Conservation (phyloP, 2,329 filamentous ascomycete species). For the Penicillium thymicola region DNA sequence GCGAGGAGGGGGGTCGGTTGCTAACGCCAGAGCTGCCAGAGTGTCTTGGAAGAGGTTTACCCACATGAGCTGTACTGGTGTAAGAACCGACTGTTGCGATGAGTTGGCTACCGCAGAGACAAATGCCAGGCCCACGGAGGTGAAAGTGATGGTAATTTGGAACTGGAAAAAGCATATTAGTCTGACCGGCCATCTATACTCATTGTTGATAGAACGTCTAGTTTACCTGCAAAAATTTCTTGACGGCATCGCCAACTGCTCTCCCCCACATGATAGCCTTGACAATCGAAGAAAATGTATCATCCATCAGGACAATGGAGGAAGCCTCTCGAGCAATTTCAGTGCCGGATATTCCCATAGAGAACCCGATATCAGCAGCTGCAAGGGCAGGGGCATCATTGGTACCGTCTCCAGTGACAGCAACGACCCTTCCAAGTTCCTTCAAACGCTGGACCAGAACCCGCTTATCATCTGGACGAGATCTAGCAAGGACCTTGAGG, state of each 20-base stretch:
- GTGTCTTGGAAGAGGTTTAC: slow-evolving; percentile 67
- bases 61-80: slow-evolving; percentile 63
- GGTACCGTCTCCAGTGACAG: slow-evolving; percentile 59
- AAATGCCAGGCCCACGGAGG: slow-evolving; percentile 61
- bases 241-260: slow-evolving; percentile 57
- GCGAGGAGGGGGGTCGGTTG: slow-evolving; percentile 58
- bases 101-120: slow-evolving; percentile 56
- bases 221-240: slow-evolving; percentile 54
- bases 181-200: not conserved
- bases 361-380: slow-evolving; percentile 59
- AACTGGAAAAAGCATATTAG: slow-evolving; percentile 32
- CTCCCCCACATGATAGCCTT: slow-evolving; percentile 60
- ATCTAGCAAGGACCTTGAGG: slow-evolving; percentile 57
- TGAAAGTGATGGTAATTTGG: slow-evolving; percentile 63
- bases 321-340: slow-evolving; percentile 61
- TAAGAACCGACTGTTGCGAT: slow-evolving; percentile 57
- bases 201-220: slow-evolving; percentile 39
- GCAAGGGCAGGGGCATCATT: slow-evolving; percentile 60
- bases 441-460: slow-evolving; percentile 56
- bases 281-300: slow-evolving; percentile 60
- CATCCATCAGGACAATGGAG: slow-evolving; percentile 50
- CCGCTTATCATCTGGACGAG: slow-evolving; percentile 58
- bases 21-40: slow-evolving; percentile 60
- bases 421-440: slow-evolving; percentile 51
- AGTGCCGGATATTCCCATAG: slow-evolving; percentile 59